These are phyloP conservation scores for Rhodotorula babjevae DNA, from an alignment of 768 basidiomycete genomes.

Conservation along the genomic window DNA sequence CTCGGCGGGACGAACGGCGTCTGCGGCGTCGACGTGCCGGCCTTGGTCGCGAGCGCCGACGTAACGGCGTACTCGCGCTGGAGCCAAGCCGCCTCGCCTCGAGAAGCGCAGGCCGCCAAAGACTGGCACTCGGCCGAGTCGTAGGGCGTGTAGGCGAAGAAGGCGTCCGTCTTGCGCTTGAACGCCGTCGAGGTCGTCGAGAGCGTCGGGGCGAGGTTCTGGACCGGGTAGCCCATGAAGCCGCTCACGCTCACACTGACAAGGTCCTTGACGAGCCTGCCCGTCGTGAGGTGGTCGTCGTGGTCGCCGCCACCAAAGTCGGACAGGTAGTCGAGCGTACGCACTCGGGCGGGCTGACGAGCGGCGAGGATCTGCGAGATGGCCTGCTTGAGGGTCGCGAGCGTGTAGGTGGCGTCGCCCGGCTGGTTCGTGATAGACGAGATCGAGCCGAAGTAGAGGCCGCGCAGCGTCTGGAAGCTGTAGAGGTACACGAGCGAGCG, in stretches of 20 bases:
- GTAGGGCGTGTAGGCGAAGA: slow-evolving; percentile 39
- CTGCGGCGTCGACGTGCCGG: not conserved
- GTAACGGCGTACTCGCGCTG: slow-evolving; percentile 30
- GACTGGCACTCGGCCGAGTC: slow-evolving; percentile 36
- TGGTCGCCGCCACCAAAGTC: slow-evolving; percentile 21
- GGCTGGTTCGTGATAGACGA: slow-evolving; percentile 8
- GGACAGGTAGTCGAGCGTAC: slow-evolving; percentile 15
- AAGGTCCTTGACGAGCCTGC: not conserved
- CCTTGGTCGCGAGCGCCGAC: not conserved
- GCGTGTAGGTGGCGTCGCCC: slow-evolving; percentile 10
- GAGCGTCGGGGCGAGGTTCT: slow-evolving; percentile 27
- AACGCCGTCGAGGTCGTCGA: slow-evolving; percentile 3
- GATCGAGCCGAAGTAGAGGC: slow-evolving; percentile 22
- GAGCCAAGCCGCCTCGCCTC: slow-evolving; percentile 33
- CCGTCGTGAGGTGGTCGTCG: slow-evolving; percentile 18
- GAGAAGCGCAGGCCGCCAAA: slow-evolving; percentile 9
- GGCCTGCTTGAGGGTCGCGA: not conserved
- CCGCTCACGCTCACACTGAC: not conserved
- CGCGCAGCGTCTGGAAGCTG: slow-evolving; percentile 20
- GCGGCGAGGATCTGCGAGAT: slow-evolving; percentile 17
- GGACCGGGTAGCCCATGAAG: slow-evolving; percentile 12
- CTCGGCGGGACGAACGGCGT: not conserved
- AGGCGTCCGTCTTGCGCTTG: slow-evolving; percentile 20
- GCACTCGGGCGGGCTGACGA: not conserved
- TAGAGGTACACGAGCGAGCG: too few species aligned